phyloP scores from a whole-genome alignment of 2,329 filamentous ascomycete genomes.

The Dactylellina sp. region DNA sequence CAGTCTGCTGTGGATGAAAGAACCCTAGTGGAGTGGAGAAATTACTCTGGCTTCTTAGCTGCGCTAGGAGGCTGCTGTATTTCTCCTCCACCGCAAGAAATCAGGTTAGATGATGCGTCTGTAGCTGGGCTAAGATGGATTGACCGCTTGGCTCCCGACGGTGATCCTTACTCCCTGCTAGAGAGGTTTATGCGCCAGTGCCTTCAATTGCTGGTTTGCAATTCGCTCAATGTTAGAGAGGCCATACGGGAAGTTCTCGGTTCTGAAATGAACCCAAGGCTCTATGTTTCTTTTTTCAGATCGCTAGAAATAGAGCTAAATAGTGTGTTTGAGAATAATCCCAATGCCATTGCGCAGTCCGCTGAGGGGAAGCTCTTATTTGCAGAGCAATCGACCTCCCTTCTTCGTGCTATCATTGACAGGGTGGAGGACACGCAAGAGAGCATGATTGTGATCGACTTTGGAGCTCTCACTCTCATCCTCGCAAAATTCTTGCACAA shows the following conservation, averaged over 20 bases:
- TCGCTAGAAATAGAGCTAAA: slow-evolving; percentile 73
- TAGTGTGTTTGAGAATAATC: slow-evolving; percentile 59
- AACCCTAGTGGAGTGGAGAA: slow-evolving; percentile 74
- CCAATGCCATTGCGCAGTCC: slow-evolving; percentile 64
- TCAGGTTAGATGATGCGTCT: slow-evolving; percentile 69
- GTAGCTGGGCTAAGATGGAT: slow-evolving; percentile 74
- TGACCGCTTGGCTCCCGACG: slow-evolving; percentile 71
- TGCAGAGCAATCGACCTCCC: slow-evolving; percentile 74
- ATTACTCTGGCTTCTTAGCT: slow-evolving; percentile 76
- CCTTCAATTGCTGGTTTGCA: slow-evolving; percentile 74
- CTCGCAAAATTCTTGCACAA: slow-evolving; percentile 76
- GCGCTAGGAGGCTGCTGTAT: slow-evolving; percentile 76
- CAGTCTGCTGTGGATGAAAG: slow-evolving; percentile 69
- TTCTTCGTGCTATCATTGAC: slow-evolving; percentile 74
- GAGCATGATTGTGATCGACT: slow-evolving; percentile 73
- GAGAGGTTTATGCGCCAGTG: slow-evolving; percentile 73
- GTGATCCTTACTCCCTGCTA: slow-evolving; percentile 72
- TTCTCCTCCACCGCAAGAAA: slow-evolving; percentile 67
- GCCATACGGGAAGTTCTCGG: slow-evolving; percentile 75
- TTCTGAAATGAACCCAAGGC: slow-evolving; percentile 72
- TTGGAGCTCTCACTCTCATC: slow-evolving; percentile 73
- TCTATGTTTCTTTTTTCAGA: slow-evolving; percentile 74
- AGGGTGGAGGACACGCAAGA: slow-evolving; percentile 74
- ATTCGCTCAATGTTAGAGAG: slow-evolving; percentile 74
- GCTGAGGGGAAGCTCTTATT: slow-evolving; percentile 73